Percentiles rank a stretch among this genome's conserved stretches.
Conservation (phyloP, 768 basidiomycete genomes). For the Pleurotus giganteus region DNA sequence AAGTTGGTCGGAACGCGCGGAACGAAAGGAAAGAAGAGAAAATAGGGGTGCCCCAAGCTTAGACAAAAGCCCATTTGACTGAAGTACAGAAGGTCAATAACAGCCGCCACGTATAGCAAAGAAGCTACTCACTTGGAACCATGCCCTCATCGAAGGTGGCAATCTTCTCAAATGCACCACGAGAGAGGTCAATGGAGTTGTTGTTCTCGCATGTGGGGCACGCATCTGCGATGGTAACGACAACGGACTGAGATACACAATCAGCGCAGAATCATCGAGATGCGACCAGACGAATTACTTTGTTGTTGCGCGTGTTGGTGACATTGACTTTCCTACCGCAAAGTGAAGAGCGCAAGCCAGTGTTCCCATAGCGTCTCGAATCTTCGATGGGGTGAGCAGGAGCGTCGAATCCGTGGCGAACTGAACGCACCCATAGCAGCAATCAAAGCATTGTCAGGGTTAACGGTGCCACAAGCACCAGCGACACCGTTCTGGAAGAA, state of each 20-base stretch:
- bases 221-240: constrained; percentile 69
- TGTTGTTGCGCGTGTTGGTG: constrained; percentile 56
- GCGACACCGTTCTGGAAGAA: constrained; percentile 70
- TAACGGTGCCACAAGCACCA: constrained; percentile 74
- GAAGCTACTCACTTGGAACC: constrained; percentile 49
- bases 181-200: constrained; percentile 76
- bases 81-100: constrained; percentile 11
- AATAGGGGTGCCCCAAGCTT: constrained; percentile 38
- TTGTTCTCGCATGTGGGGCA: constrained; percentile 74
- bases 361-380: constrained; percentile 47
- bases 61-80: constrained; percentile 40
- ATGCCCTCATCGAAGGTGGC: constrained; percentile 47
- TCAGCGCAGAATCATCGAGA: constrained; percentile 1
- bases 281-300: constrained; percentile 26
- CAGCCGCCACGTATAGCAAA: constrained; percentile 1
- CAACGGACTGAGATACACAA: constrained; percentile 35
- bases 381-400: constrained; percentile 32
- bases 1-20: constrained; percentile 10
- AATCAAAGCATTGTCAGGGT: constrained; percentile 56
- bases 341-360: constrained; percentile 42
- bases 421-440: constrained; percentile 58
- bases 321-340: constrained; percentile 70
- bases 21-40: constrained; percentile 22
- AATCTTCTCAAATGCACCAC: constrained; percentile 61
- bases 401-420: constrained; percentile 4